Conservation (phyloP, 2,329 filamentous ascomycete species). For the Incumbomyces delicatus region DNA sequence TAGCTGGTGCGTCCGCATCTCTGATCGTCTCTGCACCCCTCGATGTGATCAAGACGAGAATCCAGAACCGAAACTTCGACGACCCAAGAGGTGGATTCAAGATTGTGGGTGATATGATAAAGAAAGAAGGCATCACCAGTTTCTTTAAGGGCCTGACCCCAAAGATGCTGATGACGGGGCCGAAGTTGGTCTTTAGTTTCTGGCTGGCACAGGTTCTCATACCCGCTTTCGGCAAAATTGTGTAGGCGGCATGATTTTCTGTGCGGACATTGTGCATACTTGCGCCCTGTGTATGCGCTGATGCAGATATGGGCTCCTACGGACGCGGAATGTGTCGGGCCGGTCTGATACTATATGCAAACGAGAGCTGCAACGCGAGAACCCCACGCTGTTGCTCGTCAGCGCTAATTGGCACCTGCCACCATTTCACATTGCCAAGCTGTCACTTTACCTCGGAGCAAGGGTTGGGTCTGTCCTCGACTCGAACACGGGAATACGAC, state of each 20-base stretch:
- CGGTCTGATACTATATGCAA: no score
- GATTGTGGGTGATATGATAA: constrained; percentile 86
- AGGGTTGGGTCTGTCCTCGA: no score
- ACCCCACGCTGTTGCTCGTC: no score
- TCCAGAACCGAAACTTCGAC: constrained; percentile 98
- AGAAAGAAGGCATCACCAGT: constrained; percentile 70
- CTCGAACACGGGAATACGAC: no score
- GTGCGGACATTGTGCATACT: background rate
- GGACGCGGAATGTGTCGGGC: no score
- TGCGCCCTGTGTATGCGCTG: background rate
- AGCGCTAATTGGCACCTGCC: no score
- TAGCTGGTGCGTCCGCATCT: constrained; percentile 90
- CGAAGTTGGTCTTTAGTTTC: constrained; percentile 98
- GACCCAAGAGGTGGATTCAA: constrained; percentile 90
- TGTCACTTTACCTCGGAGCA: no score
- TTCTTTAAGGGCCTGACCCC: constrained; percentile 98
- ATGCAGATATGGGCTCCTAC: background rate
- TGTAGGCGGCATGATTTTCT: constrained; percentile 37
- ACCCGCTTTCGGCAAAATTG: constrained; percentile 69
- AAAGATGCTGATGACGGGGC: constrained; percentile 97
- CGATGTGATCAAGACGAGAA: constrained; percentile 96
- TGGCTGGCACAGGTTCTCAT: constrained; percentile 98
- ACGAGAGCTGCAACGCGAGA: no score
- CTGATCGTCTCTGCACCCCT: constrained; percentile 90
- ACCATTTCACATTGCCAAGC: no score